These are phyloP conservation scores for Pseudozyma sp. DNA, from an alignment of 1,284 basidiomycete genomes.

Conservation along the genomic window DNA sequence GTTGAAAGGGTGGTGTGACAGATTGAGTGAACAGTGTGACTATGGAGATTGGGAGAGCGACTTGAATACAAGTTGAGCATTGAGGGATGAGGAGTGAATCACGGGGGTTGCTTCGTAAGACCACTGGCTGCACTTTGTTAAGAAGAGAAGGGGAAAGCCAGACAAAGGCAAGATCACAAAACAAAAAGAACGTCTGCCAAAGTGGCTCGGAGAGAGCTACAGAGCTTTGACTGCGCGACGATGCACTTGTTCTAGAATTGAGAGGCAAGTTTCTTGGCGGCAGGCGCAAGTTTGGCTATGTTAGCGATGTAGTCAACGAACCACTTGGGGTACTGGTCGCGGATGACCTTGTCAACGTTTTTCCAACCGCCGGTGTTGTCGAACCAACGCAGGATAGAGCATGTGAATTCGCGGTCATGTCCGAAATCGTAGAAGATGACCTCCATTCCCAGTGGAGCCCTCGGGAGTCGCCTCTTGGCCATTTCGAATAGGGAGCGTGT, in stretches of 20 bases:
- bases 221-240: not conserved
- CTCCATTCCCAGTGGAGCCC: not conserved
- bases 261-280: not conserved
- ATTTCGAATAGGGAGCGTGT: not conserved
- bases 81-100: too few relatives aligned
- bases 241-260: not conserved
- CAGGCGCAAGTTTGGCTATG: not conserved
- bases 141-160: too few relatives aligned
- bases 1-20: not conserved
- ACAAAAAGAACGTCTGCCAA: too few relatives aligned
- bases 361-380: not conserved
- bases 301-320: not conserved
- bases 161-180: too few relatives aligned
- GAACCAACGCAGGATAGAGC: not conserved
- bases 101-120: too few relatives aligned
- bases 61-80: too few relatives aligned
- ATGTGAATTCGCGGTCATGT: not conserved
- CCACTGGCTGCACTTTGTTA: too few relatives aligned
- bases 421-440: not conserved
- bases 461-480: not conserved
- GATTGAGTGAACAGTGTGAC: too few relatives aligned
- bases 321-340: conserved; percentile 10
- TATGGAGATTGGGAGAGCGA: too few relatives aligned
- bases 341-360: not conserved
- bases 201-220: too few relatives aligned